These are phyloP conservation scores for Mentha longifolia DNA, from an alignment of 257 asterid species.

Conservation along the genomic window DNA sequence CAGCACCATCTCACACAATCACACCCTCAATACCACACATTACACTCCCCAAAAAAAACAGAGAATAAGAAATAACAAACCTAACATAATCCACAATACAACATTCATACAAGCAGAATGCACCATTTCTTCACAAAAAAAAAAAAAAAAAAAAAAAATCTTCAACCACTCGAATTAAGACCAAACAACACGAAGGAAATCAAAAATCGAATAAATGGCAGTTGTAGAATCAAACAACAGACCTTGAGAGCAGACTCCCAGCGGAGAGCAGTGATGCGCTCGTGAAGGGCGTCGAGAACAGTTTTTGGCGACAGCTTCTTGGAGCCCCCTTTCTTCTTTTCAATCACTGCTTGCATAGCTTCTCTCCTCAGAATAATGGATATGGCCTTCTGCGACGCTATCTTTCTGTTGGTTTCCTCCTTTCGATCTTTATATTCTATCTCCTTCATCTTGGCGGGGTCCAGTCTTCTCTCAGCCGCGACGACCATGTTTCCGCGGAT, in stretches of 20 bases:
- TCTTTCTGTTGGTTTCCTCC: conserved; percentile 71
- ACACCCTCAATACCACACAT: too few relatives aligned
- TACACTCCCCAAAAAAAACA: background rate
- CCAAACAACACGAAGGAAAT: conserved; percentile 8
- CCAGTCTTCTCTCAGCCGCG: conserved; percentile 32
- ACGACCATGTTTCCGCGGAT: background rate
- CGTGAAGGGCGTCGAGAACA: conserved; percentile 91
- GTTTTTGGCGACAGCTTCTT: conserved; percentile 74
- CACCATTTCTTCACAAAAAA: background rate
- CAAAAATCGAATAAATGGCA: conserved; percentile 15
- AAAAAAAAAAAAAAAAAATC: background rate
- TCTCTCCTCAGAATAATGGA: conserved; percentile 85
- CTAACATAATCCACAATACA: background rate
- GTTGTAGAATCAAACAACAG: background rate
- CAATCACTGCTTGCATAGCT: conserved; percentile 83
- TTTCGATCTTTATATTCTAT: conserved; percentile 61
- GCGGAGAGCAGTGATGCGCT: conserved; percentile 87
- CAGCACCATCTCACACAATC: too few relatives aligned
- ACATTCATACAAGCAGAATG: background rate
- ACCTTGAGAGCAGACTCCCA: conserved; percentile 99
- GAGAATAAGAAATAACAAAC: background rate
- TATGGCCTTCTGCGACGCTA: conserved; percentile 86
- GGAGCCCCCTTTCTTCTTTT: conserved; percentile 73
- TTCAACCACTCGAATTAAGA: background rate
- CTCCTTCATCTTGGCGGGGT: conserved; percentile 51